Evolutionary conservation across 176 grass and related monocot genomes (phyloP), one percentile per base, ranked within the genome.

Genomic region (Secale cereale): DNA sequence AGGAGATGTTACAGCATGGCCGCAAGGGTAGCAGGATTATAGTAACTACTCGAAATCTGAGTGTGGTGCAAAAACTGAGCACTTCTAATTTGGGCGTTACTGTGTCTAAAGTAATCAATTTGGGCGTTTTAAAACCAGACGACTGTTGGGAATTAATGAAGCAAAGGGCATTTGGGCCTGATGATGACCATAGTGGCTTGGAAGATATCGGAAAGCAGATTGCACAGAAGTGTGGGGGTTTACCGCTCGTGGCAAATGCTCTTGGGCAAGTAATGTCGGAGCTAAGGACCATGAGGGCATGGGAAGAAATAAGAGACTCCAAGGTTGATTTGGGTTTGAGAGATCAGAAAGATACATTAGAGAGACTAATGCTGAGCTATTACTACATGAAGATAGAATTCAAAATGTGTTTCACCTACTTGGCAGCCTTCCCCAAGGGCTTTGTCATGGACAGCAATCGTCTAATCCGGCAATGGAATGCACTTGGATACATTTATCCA

Each of bases 171-270:
- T 48, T 86, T 43, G 26, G 77, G 3, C 59, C 16, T 65, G 13
- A 64, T 80, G 19, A 76, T 19, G 63, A 79, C 19, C 63, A 67
- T 29, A 23, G 13, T 63, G 36, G 7, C 27, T 74, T 88, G 20
- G 59, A 83, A 68, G 39, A 2, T 17, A 86, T 67, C 3, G 88
- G 88, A 45, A 81, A 15, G 50, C 27, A 90, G 26, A 90, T 90
- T 2, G 48, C 90, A 3, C 60, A 8, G 28, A 88, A 59, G 57
- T 94, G 88, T 0, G 59, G 48, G 11, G 88, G 92, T 4, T 52
- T 86, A 41, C 92, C 88, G 1, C 79, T 94, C 35, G 65, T 89
- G 54, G 88, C 82, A 5, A 78, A 81, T 2, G 64, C 84, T 82
- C 81, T 90, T 81, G 91, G 91, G 30, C 67, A 60, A 31, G 78